A percentile compares a stretch with the other conserved stretches of the same genome.
Conservation (phyloP, 2,329 filamentous ascomycete genomes). For the Setomelanomma holmii region DNA sequence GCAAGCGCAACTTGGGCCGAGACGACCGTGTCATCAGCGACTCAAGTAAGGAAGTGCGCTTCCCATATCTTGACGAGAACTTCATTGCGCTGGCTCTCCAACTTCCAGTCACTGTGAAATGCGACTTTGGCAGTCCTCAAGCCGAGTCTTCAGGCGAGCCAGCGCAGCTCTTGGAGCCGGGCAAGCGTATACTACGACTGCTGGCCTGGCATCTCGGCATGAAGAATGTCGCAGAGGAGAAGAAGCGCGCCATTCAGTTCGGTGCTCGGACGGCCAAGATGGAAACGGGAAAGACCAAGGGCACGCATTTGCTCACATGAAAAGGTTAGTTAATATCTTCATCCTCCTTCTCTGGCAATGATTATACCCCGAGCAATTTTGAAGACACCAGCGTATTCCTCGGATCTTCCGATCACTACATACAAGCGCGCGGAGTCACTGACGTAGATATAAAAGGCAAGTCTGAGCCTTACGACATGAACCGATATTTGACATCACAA, state of each 20-base stretch:
- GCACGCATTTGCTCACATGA: slow-evolving; percentile 53
- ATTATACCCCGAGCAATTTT: slow-evolving; percentile 38
- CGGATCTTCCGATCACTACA: slow-evolving; percentile 9
- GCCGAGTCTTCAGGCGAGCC: slow-evolving; percentile 27
- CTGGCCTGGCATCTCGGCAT: slow-evolving; percentile 79
- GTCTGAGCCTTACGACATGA: slow-evolving; percentile 42
- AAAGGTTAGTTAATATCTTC: slow-evolving; percentile 24
- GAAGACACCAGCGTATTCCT: slow-evolving; percentile 34
- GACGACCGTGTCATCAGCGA: slow-evolving; percentile 91
- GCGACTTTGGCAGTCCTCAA: slow-evolving; percentile 71
- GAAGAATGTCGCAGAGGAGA: slow-evolving; percentile 76
- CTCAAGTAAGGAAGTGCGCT: slow-evolving; percentile 87
- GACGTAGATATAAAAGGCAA: slow-evolving; percentile 40
- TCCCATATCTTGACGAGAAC: slow-evolving; percentile 88
- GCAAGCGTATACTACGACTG: slow-evolving; percentile 81
- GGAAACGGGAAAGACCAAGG: slow-evolving; percentile 57
- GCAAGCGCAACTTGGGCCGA: slow-evolving; percentile 91
- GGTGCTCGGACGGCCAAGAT: slow-evolving; percentile 54
- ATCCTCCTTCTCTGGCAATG: slow-evolving; percentile 27
- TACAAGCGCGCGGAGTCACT: slow-evolving; percentile 28
- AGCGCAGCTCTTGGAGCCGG: slow-evolving; percentile 67
- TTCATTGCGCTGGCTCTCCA: slow-evolving; percentile 82
- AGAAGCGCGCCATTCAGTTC: slow-evolving; percentile 79
- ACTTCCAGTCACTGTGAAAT: slow-evolving; percentile 82
- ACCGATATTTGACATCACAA: too few species aligned